Evolutionary conservation across 768 basidiomycete species (phyloP), one percentile per base, ranked within the genome.

Genomic region (Phlebiopsis gigantea): DNA sequence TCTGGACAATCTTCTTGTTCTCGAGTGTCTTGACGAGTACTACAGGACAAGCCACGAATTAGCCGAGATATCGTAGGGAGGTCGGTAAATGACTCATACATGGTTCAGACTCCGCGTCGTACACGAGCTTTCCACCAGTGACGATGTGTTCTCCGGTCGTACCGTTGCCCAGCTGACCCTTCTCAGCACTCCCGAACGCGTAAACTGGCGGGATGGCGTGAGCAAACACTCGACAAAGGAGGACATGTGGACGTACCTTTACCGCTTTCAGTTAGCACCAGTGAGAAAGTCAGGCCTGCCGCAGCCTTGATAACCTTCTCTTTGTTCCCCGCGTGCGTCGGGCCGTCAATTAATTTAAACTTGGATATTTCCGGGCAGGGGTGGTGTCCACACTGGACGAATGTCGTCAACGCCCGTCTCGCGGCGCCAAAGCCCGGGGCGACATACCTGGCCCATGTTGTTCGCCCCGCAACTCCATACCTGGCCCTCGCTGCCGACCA

Each of bases 81-180:
- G 34, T 39, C 8, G 34, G 8, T 3, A 24, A 15, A 29, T 25
- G 8, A 25, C 19, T 63, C 78, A 62, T 63, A 88, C 90, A 74
- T 24, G 90, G 90, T 8, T 82, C 77, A 30, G 75, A 71, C 62
- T 92, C 86, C 19, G 89, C 79, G 65, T 96, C 94, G 64, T 81
- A 96, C 10, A 81, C 84, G 0, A 85, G 83, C 71, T 93, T 93
- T 63, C 91, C 91, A 19, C 88, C 90, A 1, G 88, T 87, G 8
- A 86, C 81, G 57, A 96, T 90, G 31, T 91, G 82, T 70, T 96
- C 93, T n/a, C 95, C 93, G 0, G 93, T 95, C 61, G 83, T 83
- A 17, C 95, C 96, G 68, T 93, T 95, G 0, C 93, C 96, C 0
- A 98, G 76, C 62, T 97, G 95, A 1, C 96, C 96, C 57, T 91